Percentiles rank a stretch among this genome's conserved stretches.
phyloP scores from a whole-genome alignment of 495 filamentous ascomycete species.

The Podospora bellae-mahoneyi region DNA sequence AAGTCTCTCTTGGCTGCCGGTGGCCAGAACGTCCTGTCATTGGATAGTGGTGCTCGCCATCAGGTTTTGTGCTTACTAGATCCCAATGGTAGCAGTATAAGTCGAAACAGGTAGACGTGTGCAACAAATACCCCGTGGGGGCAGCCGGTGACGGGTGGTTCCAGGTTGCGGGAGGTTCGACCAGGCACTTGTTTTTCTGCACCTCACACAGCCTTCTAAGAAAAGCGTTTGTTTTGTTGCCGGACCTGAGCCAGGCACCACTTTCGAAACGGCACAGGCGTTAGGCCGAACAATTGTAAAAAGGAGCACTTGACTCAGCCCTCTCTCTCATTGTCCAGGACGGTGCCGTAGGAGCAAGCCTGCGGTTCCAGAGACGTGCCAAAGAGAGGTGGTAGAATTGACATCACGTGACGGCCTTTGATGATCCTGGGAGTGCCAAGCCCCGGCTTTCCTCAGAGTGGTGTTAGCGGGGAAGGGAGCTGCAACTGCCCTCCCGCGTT shows the following conservation, averaged over 20 bases:
- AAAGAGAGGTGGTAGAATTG: background rate
- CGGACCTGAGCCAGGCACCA: background rate
- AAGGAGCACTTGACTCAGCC: background rate
- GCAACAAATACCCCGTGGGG: background rate
- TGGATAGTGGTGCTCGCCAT: background rate
- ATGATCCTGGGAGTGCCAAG: background rate
- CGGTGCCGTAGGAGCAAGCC: too few species aligned
- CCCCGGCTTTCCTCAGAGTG: background rate
- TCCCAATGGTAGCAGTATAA: background rate
- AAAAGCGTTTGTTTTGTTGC: background rate
- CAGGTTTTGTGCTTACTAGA: background rate
- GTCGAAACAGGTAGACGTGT: background rate
- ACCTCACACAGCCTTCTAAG: background rate
- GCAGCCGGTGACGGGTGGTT: background rate
- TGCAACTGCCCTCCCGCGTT: background rate
- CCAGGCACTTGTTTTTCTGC: background rate
- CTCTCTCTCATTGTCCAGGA: background rate
- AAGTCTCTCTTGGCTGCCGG: background rate
- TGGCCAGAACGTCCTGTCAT: background rate
- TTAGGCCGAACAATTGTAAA: background rate
- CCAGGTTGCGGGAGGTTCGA: background rate
- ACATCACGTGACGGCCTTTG: background rate
- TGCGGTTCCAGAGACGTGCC: too few species aligned
- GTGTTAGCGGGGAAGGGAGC: background rate
- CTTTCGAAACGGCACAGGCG: background rate